Conservation (phyloP, 2,329 filamentous ascomycete species). For the Stachybotrys echinatus region DNA sequence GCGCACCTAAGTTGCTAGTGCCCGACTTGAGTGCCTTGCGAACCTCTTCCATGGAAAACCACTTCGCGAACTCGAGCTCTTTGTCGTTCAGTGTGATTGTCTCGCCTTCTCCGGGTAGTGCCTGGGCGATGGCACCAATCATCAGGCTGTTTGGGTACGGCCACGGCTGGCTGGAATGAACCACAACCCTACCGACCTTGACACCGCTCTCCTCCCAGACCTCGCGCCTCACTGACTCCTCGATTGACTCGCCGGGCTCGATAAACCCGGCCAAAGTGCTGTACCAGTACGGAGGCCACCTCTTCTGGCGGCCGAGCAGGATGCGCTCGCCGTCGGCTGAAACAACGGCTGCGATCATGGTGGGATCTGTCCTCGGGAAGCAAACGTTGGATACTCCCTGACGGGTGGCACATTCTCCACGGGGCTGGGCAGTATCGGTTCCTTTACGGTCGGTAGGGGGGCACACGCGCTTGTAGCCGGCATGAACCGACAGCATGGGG, state of each 20-base stretch:
- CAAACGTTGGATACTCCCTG: conserved; percentile 83
- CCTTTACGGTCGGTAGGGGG: conserved; percentile 61
- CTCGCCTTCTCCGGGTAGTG: conserved; percentile 67
- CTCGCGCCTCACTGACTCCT: conserved; percentile 78
- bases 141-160: conserved; percentile 81
- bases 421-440: conserved; percentile 40
- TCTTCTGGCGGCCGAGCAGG: conserved; percentile 78
- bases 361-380: conserved; percentile 90
- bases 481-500: conserved; percentile 72
- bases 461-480: conserved; percentile 75
- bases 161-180: conserved; percentile 84
- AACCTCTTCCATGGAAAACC: conserved; percentile 81
- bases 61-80: conserved; percentile 84
- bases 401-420: conserved; percentile 72
- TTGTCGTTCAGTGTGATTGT: conserved; percentile 81
- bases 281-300: conserved; percentile 83
- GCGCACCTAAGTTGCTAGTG: conserved; percentile 59
- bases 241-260: conserved; percentile 78
- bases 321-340: conserved; percentile 72
- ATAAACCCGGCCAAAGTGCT: conserved; percentile 83
- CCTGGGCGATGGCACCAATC: conserved; percentile 85
- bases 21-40: conserved; percentile 65
- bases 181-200: conserved; percentile 67
- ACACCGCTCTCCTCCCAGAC: conserved; percentile 86
- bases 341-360: conserved; percentile 90